Evolutionary conservation across 2,329 filamentous ascomycete species (phyloP), one percentile per base, ranked within the genome.

Genomic region (Dryadomyces quercivorus): DNA sequence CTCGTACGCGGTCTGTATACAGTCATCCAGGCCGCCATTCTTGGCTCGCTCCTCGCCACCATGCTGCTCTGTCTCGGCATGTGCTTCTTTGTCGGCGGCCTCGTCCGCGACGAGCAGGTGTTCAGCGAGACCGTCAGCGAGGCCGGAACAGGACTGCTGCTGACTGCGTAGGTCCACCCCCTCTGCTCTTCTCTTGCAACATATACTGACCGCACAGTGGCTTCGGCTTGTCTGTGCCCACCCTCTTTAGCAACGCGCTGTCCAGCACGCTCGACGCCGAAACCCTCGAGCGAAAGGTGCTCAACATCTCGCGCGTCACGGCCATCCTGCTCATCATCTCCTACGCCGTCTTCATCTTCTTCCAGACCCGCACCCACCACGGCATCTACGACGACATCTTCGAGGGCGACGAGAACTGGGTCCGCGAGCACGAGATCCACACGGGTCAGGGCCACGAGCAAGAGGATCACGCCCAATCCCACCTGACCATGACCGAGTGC

Each of bases 41-140:
- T 94, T 0, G 88, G 89, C 40, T 92, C 87, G 0, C 86, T 94
- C 47, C 68, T 95, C 38, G 88, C 89, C 13, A 94, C 89, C 36
- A 78, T 93, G 70, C 70, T 94, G 47, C 74, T 94, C 1, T 94
- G 88, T 61, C 69, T 94, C 26, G 89, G 89, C 0, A 64, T 84
- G 52, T 93, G 88, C 66, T 94, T 95, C 72, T 81, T 92, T 58
- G 77, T 82, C 21, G 87, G 87, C 44, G 88, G 89, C 9, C 60
- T 92, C 40, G 73, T 75, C 53, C 79, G 83, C 36, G 75, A 86
- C 6, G 80, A 86, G 60, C 80, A 89, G 60, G 74, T 72, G 16
- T 93, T 94, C 64, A 84, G 86, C 63, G 80, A 85, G 56, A 82
- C 83, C 5, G 78, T 94, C 55, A 86, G 83, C 59, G 89, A 95